Evolutionary conservation across 768 basidiomycete species (phyloP), one percentile per base, ranked within the genome.

Genomic region (Melanogaster broomeanus): DNA sequence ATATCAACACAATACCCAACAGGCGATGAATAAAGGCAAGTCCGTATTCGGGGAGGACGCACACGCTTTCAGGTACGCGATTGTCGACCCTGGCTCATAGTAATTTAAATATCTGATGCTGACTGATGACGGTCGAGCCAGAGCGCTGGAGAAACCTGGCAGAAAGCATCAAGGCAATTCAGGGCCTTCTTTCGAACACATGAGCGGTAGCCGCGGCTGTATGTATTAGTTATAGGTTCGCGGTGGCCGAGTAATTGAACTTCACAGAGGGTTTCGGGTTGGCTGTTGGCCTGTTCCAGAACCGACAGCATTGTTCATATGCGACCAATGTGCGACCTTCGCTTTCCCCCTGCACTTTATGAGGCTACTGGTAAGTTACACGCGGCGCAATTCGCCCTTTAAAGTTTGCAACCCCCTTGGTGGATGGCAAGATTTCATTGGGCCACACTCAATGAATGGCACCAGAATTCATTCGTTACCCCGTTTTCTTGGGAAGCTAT

Each of bases 31-130:
- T 66, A 77, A 78, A 59, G 74, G 72, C 55, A 49, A 50, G 45
- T 70, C 68, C 28, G 68, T 85, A 18, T 91, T 86, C 82, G 88
- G 88, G 13, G 72, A 72, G 24, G 85, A 90, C 61, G 84, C 85
- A n/a, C 62, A 72, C 37, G 71, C 68, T 54, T 89, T 89, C 72
- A 73, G 79, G 71, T 79, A 69, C 45, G 75, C 63, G 55, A 49
- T 46, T 52, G 49, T 57, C 63, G 62, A 62, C 48, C 34, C 27
- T 46, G 37, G 54, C 59, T 42, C 53, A 55, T 61, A 57, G 60
- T 62, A 63, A 57, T 28, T 37, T 45, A 40, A 49, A 37, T 50
- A 54, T 47, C 52, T 65, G 57, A 60, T 56, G 52, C n/a, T 40
- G 53, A 13, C 31, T 58, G 57, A 58, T 59, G 48, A 19, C 57